Percentiles rank a stretch among this genome's conserved stretches.
These are phyloP conservation scores for Aspergillus terreus DNA, from an alignment of 2,329 filamentous ascomycete genomes.

Conservation along the genomic window DNA sequence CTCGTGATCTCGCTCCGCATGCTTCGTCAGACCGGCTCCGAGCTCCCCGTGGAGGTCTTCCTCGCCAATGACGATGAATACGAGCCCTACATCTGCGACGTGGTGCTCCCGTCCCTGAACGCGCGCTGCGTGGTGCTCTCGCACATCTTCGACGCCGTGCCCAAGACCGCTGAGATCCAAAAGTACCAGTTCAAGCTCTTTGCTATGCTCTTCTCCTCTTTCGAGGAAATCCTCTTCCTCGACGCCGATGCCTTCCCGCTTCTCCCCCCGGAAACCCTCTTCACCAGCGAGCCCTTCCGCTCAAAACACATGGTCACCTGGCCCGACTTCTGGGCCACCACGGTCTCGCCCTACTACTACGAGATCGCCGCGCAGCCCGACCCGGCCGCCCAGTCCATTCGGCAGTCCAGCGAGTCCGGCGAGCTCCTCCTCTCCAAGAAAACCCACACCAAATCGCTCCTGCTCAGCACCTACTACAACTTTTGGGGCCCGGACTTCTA, in stretches of 20 bases:
- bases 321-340: slow-evolving; percentile 47
- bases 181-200: slow-evolving; percentile 49
- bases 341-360: slow-evolving; percentile 37
- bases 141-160: slow-evolving; percentile 34
- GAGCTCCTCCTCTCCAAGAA: slow-evolving; percentile 45
- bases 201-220: slow-evolving; percentile 49
- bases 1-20: slow-evolving; percentile 44
- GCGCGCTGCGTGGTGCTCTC: slow-evolving; percentile 44
- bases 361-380: slow-evolving; percentile 31
- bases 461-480: slow-evolving; percentile 51
- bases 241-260: slow-evolving; percentile 48
- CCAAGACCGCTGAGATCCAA: slow-evolving; percentile 29
- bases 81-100: slow-evolving; percentile 40
- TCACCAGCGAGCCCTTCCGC: slow-evolving; percentile 40
- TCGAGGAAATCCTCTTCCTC: slow-evolving; percentile 48
- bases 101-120: slow-evolving; percentile 41
- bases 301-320: slow-evolving; percentile 42
- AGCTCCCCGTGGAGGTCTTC: slow-evolving; percentile 46
- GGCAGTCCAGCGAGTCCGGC: slow-evolving; percentile 42
- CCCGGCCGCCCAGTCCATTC: slow-evolving; percentile 17
- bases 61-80: slow-evolving; percentile 41
- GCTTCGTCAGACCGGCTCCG: slow-evolving; percentile 42
- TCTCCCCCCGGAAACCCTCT: slow-evolving; percentile 39
- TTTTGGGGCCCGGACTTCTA: slow-evolving; percentile 44
- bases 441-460: slow-evolving; percentile 39